Base-by-base conservation (phyloP, 805 yeast species). In the Cyberlindnera americana region DNA sequence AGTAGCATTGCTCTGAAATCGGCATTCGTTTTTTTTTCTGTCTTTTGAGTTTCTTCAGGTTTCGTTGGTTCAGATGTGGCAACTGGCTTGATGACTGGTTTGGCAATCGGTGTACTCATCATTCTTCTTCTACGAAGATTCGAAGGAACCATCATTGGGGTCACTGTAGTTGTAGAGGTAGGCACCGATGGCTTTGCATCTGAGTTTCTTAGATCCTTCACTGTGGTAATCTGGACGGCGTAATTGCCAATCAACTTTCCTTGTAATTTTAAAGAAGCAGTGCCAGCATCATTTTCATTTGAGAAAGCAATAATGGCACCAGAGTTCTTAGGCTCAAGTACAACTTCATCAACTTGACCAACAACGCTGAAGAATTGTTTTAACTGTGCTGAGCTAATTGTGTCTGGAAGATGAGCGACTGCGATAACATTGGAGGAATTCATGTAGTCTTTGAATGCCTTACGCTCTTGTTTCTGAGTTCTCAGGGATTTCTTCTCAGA, bases 271-370 rank as follows among this genome's bases (percentile, higher is more conserved):
- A 81, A 52, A 0, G 66, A 60, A 0, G 77, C 78, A 32, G 60
- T 65, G 0, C 87, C 87, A 1, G 82, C 76, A 33, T 67, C 68
- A 7, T 59, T 49, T 0, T 65, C 58, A 6, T 54, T 59, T 19
- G 55, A 56, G 45, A 75, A 74, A 44, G 72, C 73, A 4, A 81
- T 65, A 22, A 80, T 47, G 0, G 83, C 83, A 5, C 73, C 75
- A 6, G 60, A 51, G 15, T 57, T 50, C 17, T 69, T 73, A 0
- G 81, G 70, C 26, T 67, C 70, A 14, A 78, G 49, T 19, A 72
- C 66, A 2, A 78, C 59, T 7, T 65, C 63, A 2, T 52, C 47
- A 1, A 80, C 67, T 0, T 65, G 61, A 3, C 75, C 73, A 29
- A 53, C 49, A 9, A 52, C 47, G 11, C 48, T 48, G 12, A 74